Evolutionary conservation across 2,329 filamentous ascomycete genomes (phyloP), one percentile per base, ranked within the genome.

Genomic region (Fusarium secorum): DNA sequence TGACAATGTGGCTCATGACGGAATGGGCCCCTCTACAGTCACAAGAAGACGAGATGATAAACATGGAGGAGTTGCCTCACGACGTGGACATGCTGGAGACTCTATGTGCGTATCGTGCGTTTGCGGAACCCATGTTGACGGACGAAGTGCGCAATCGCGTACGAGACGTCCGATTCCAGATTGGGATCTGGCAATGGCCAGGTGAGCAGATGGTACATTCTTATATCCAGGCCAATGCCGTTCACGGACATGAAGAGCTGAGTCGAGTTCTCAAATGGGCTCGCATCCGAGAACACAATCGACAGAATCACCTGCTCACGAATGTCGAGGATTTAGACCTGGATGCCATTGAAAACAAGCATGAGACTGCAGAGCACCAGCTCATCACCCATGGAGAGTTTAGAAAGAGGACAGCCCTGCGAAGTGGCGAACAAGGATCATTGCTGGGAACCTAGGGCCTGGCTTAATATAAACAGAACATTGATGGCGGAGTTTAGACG

Each of bases 1-100:
- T 90, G 9, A 79, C 91, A 18, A 78, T 81, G 33, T 94, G 90
- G 90, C 86, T 91, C 70, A 79, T 86, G 1, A 71, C 79, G 28
- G 79, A 89, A 70, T 85, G 85, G 79, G 75, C 77, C 10, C 77
- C 77, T 26, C 59, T 75, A 30, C 75, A 77, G 14, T 62, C 80
- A 36, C 72, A 80, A 9, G 79, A 80, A 11, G 79, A 81, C 20
- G 80, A 82, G 56, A 76, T 84, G 62, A 68, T 74, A 32, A 74
- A 80, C 51, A 60, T 78, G 51, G 73, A 82, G 24, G 78, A 83
- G 57, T 62, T 77, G n/a, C 78, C 80, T 33, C 51, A 68, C 9
- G 74, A 78, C 44, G 71, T 78, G 26, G 77, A 81, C 62, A 81
- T 83, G 68, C 71, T 74, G 17, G 77, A 82, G 30, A 80, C 81